phyloP scores from a whole-genome alignment of 768 basidiomycete genomes.

The Tylopilus plumbeoviolaceoides region DNA sequence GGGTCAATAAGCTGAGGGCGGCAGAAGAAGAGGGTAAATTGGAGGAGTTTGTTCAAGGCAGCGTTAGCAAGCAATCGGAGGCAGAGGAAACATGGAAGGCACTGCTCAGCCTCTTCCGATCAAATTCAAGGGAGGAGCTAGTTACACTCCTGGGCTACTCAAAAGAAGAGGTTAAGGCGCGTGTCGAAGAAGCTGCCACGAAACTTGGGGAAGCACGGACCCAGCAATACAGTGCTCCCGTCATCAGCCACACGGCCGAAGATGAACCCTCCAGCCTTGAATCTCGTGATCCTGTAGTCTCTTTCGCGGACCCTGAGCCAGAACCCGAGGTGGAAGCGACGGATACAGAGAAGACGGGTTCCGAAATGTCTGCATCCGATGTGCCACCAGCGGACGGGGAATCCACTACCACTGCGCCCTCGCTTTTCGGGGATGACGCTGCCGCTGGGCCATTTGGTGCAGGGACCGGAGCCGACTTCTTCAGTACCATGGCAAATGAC shows the following conservation, averaged over 20 bases:
- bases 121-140: constrained; percentile 86
- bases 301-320: constrained; percentile 67
- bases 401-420: constrained; percentile 81
- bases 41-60: constrained; percentile 65
- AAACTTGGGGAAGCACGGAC: constrained; percentile 51
- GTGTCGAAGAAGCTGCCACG: constrained; percentile 79
- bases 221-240: constrained; percentile 25
- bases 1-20: constrained; percentile 61
- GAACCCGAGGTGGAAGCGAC: constrained; percentile 27
- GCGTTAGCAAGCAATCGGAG: constrained; percentile 27
- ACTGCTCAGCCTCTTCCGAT: constrained; percentile 80
- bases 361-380: constrained; percentile 72
- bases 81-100: constrained; percentile 78
- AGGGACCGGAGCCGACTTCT: constrained; percentile 71
- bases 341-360: constrained; percentile 40
- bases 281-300: constrained; percentile 72
- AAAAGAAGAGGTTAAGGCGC: constrained; percentile 74
- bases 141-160: constrained; percentile 90
- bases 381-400: constrained; percentile 65
- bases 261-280: constrained; percentile 44
- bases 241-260: constrained; percentile 31
- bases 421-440: constrained; percentile 80
- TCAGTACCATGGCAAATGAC: constrained; percentile 62
- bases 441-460: constrained; percentile 56
- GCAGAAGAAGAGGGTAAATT: constrained; percentile 59